Conservation (phyloP, 2,329 filamentous ascomycete species). For the Acephala macrosclerotiorum region DNA sequence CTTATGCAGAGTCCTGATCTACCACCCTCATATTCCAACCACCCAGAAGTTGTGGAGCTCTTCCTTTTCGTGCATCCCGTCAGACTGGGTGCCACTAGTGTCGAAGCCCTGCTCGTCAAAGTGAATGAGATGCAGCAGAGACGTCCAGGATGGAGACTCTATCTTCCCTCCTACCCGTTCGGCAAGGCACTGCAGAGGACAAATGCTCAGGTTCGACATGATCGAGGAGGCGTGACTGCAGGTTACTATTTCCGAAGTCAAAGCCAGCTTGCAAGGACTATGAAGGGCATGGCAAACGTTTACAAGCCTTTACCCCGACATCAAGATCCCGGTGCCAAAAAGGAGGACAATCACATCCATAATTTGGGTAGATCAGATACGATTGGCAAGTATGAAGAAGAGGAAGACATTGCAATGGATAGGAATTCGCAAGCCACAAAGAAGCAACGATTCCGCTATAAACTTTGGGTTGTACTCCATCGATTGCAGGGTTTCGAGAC, state of each 20-base stretch:
- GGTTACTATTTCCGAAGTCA: slow-evolving; percentile 51
- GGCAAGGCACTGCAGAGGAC: slow-evolving; percentile 59
- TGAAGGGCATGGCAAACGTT: slow-evolving; percentile 45
- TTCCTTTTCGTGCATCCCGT: slow-evolving; percentile 63
- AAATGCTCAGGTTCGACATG: slow-evolving; percentile 64
- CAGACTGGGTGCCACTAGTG: slow-evolving; percentile 57
- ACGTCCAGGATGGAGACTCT: slow-evolving; percentile 50
- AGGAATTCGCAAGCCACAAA: slow-evolving; percentile 48
- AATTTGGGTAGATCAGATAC: slow-evolving; percentile 35
- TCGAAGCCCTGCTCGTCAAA: slow-evolving; percentile 55
- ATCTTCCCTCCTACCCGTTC: slow-evolving; percentile 62
- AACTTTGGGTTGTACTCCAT: slow-evolving; percentile 57
- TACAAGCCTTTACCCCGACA: slow-evolving; percentile 44
- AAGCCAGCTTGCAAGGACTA: slow-evolving; percentile 40
- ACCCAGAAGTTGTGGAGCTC: slow-evolving; percentile 58
- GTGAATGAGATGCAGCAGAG: slow-evolving; percentile 56
- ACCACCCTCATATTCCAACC: slow-evolving; percentile 53
- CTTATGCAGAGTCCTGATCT: slow-evolving; percentile 55
- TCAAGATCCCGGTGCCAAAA: slow-evolving; percentile 34
- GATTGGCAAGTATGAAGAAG: slow-evolving; percentile 44
- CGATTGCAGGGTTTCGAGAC: slow-evolving; percentile 64
- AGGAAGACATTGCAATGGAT: slow-evolving; percentile 49
- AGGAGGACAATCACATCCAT: slow-evolving; percentile 28
- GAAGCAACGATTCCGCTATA: slow-evolving; percentile 52
- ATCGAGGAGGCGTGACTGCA: slow-evolving; percentile 64